phyloP scores from a whole-genome alignment of 2,329 filamentous ascomycete species.

The Biscogniauxia sp. region DNA sequence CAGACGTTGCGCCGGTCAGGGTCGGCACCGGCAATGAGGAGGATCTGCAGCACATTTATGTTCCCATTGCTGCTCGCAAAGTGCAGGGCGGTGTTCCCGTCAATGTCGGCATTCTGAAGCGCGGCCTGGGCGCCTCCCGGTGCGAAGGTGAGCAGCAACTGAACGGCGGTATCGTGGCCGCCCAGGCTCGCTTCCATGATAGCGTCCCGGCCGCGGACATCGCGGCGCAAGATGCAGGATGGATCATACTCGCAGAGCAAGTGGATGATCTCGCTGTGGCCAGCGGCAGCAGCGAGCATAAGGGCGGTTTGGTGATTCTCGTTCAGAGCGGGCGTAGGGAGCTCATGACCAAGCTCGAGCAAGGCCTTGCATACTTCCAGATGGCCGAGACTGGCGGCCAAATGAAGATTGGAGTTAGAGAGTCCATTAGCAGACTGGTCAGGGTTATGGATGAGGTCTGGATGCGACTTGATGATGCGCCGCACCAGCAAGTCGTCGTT shows the following conservation, averaged over 20 bases:
- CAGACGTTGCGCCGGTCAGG: constrained; percentile 69
- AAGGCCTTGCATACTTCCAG: constrained; percentile 67
- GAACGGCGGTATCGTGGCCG: constrained; percentile 63
- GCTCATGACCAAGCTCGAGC: constrained; percentile 72
- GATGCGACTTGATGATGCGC: constrained; percentile 74
- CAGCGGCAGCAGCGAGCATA: constrained; percentile 70
- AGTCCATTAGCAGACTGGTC: constrained; percentile 66
- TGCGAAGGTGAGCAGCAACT: constrained; percentile 61
- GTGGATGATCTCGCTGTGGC: constrained; percentile 72
- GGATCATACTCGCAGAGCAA: constrained; percentile 66
- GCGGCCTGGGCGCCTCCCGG: constrained; percentile 53
- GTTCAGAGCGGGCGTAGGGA: constrained; percentile 71
- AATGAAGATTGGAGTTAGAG: constrained; percentile 80
- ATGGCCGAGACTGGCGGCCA: constrained; percentile 73
- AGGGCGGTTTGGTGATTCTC: constrained; percentile 77
- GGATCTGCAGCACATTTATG: constrained; percentile 70
- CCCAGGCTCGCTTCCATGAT: constrained; percentile 63
- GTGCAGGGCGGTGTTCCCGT: constrained; percentile 85
- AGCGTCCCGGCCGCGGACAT: constrained; percentile 68
- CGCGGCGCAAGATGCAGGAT: constrained; percentile 60
- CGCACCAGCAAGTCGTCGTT: constrained; percentile 70
- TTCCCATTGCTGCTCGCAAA: constrained; percentile 83
- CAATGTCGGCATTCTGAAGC: constrained; percentile 59
- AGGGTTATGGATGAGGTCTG: constrained; percentile 71
- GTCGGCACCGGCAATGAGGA: constrained; percentile 77